A percentile compares a stretch with the other conserved stretches of the same genome.
These are phyloP conservation scores for Thinopyrum elongatum DNA, from an alignment of 176 grass and related monocot genomes.

Conservation along the genomic window DNA sequence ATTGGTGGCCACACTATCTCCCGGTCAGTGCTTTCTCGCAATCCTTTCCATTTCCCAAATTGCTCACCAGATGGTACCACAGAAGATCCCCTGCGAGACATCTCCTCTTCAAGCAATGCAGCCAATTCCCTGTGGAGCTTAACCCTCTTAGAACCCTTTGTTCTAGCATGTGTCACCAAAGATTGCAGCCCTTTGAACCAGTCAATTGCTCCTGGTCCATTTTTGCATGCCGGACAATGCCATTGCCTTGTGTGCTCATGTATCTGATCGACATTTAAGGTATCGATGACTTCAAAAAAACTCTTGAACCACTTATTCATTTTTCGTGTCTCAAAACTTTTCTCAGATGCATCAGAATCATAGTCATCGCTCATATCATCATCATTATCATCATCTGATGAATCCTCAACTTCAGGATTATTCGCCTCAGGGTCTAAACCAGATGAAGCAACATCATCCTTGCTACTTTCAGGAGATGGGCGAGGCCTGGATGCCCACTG, in stretches of 20 bases:
- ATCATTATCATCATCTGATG: conserved; percentile 53
- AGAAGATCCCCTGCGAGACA: conserved; percentile 64
- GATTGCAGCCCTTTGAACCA: conserved; percentile 96
- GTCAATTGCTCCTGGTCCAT: conserved; percentile 90
- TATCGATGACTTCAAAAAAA: conserved; percentile 65
- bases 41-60: conserved; percentile 93
- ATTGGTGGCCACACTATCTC: conserved; percentile 95
- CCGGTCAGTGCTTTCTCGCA: conserved; percentile 54
- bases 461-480: conserved; percentile 43
- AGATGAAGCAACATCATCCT: conserved; percentile 29
- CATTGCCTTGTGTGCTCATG: conserved; percentile 67
- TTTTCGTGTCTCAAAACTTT: conserved; percentile 80
- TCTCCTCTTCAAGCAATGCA: conserved; percentile 71
- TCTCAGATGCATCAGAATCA: conserved; percentile 80
- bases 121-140: conserved; percentile 88
- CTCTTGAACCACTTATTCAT: conserved; percentile 72
- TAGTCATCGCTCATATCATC: conserved; percentile 49
- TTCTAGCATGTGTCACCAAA: conserved; percentile 84
- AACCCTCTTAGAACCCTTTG: conserved; percentile 79
- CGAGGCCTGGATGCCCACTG: conserved; percentile 60
- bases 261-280: conserved; percentile 64
- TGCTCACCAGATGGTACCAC: conserved; percentile 73
- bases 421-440: conserved; percentile 40
- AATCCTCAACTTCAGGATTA: conserved; percentile 22
- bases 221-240: conserved; percentile 90